These are phyloP conservation scores for Acephala macrosclerotiorum DNA, from an alignment of 2,329 filamentous ascomycete genomes.

Conservation along the genomic window DNA sequence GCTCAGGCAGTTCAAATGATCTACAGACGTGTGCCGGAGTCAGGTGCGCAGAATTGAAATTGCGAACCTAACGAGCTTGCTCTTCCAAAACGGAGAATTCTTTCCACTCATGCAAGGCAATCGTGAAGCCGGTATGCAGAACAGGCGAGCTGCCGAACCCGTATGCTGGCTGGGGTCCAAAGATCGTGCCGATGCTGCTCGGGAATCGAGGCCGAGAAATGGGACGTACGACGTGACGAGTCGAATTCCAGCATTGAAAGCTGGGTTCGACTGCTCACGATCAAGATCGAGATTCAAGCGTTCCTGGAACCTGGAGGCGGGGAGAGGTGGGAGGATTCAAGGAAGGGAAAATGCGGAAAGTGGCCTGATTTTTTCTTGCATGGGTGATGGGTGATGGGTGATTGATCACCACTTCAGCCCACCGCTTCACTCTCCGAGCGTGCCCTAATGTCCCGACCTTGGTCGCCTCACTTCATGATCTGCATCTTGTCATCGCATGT, in stretches of 20 bases:
- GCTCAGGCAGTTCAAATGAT: slow-evolving; percentile 11
- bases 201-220: neutral
- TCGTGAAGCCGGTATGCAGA: neutral
- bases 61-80: neutral
- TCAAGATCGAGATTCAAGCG: neutral
- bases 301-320: slow-evolving; percentile 10
- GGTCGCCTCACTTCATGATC: slow-evolving; percentile 11
- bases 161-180: neutral
- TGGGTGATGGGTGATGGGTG: neutral
- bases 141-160: slow-evolving; percentile 1
- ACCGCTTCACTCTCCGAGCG: slow-evolving; percentile 1
- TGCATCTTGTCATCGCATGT: neutral
- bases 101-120: slow-evolving; percentile 11
- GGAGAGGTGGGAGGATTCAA: neutral
- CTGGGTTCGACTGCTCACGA: neutral
- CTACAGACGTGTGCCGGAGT: slow-evolving; percentile 3
- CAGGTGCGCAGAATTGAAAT: slow-evolving; percentile 1
- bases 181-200: slow-evolving; percentile 6
- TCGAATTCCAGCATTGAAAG: slow-evolving; percentile 1
- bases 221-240: neutral
- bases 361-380: neutral
- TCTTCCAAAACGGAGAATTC: slow-evolving; percentile 5
- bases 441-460: neutral
- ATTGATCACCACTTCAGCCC: slow-evolving; percentile 1
- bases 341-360: neutral